Evolutionary conservation across 768 basidiomycete species (phyloP), one percentile per base, ranked within the genome.

Genomic region (Tulasnella sp.): DNA sequence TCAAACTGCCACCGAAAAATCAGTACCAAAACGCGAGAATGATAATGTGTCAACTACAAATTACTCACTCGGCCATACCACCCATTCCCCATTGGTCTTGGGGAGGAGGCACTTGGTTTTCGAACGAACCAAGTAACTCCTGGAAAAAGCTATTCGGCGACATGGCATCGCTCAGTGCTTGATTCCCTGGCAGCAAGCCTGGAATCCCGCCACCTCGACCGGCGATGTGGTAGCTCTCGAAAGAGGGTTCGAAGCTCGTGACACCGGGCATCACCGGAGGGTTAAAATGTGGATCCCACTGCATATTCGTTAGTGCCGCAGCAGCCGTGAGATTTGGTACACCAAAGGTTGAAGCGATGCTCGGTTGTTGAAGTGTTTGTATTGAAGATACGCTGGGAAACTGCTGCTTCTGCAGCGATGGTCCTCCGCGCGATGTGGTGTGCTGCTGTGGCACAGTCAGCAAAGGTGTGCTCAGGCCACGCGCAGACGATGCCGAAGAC

Each of bases 111-210:
- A 24, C 34, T 42, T 27, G 34, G 21, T 21, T 74, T 27, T 74
- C 44, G 27, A 74, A 74, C 9, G 73, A 40, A 14, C 73, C 73
- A 40, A 74, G 44, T n/a, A 74, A 38, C 44, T 74, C 73, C 34
- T 74, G 73, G 73, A 74, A 74, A 38, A 74, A 74, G 73, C 78
- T 79, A 38, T 27, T 73, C 16, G 71, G 80, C 40, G 42, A 62
- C 62, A 44, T n/a, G 5, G 72, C 71, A 36, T 68, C 62, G 62
- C 62, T 68, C 21, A 68, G 34, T 6, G 62, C 62, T 34, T 68
- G 27, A 14, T 68, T 7, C 5, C 31, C 62, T 36, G 62, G 62
- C 62, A 68, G 27, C 62, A 68, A 68, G 14, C n/a, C 62, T 10
- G 62, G 62, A 34, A 34, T 14, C 8, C 62, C 62, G 24, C 62